Evolutionary conservation across 2,329 filamentous ascomycete species (phyloP).

Genomic region (Penicillium nordicum): DNA sequence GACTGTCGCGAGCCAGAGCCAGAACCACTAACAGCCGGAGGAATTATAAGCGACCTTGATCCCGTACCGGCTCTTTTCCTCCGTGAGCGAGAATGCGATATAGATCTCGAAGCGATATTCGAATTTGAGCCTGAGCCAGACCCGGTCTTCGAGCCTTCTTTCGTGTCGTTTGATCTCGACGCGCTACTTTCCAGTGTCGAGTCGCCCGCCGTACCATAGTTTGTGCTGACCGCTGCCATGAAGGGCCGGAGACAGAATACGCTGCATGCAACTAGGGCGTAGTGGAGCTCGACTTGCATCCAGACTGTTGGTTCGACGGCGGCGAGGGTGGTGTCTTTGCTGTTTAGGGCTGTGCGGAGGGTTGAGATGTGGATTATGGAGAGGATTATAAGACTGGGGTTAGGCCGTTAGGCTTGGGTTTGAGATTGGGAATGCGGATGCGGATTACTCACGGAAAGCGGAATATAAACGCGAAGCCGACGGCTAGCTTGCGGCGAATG

Average conservation of each 20-base stretch:
- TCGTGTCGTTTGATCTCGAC: conserved; percentile 17
- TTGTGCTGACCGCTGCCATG: conserved; percentile 37
- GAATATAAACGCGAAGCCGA: conserved; percentile 34
- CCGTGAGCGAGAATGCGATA: not conserved
- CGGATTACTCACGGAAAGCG: conserved; percentile 35
- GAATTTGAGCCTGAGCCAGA: conserved; percentile 8
- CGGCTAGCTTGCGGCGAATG: conserved; percentile 31
- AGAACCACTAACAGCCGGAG: not conserved
- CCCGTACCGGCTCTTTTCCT: conserved; percentile 2
- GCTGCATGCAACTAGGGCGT: conserved; percentile 37
- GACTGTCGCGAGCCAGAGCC: not conserved
- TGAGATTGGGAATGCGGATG: not conserved
- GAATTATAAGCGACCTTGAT: not conserved
- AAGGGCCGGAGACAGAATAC: conserved; percentile 38
- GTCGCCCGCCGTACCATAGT: conserved; percentile 35
- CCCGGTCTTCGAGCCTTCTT: conserved; percentile 17
- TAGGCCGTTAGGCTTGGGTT: not conserved
- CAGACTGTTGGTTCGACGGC: conserved; percentile 35
- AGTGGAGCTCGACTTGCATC: conserved; percentile 37
- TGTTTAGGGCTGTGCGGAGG: conserved; percentile 28
- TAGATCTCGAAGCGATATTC: conserved; percentile 10
- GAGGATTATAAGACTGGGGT: conserved; percentile 35
- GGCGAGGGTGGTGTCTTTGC: conserved; percentile 35
- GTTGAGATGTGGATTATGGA: conserved; percentile 36
- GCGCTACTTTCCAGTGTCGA: conserved; percentile 27